A percentile compares a stretch with the other conserved stretches of the same genome.
phyloP scores from a whole-genome alignment of 2,329 filamentous ascomycete genomes.

The Neonectria faginata region DNA sequence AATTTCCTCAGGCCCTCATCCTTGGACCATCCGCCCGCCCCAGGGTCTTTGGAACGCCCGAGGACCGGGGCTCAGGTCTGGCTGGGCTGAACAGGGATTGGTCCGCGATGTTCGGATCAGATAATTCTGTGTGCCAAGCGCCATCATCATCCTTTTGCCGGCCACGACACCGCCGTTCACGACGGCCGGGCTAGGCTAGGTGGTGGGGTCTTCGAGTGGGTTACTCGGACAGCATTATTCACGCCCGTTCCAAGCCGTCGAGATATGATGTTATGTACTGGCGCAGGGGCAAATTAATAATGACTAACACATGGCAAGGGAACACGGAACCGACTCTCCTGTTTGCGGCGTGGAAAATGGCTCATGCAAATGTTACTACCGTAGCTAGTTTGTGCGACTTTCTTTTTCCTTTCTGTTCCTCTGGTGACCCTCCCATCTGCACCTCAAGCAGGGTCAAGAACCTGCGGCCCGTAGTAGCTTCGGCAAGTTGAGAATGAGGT shows the following conservation, averaged over 20 bases:
- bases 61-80: neutral
- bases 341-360: conserved; percentile 17
- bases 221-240: neutral
- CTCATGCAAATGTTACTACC: conserved; percentile 9
- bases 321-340: conserved; percentile 7
- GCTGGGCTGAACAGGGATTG: conserved; percentile 16
- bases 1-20: neutral
- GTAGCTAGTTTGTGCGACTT: neutral
- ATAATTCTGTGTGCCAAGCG: conserved; percentile 46
- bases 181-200: neutral
- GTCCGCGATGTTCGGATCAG: conserved; percentile 49
- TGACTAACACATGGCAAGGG: too few species aligned
- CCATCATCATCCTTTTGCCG: neutral
- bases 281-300: neutral
- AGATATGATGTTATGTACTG: neutral
- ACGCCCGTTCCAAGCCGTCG: neutral
- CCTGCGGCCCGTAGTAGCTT: conserved; percentile 1
- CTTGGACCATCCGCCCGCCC: neutral
- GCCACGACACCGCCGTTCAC: neutral
- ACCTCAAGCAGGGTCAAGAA: conserved; percentile 1
- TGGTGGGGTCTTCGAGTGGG: neutral
- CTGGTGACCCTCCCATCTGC: conserved; percentile 9
- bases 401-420: neutral
- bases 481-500: conserved; percentile 17
- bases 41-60: conserved; percentile 1